phyloP scores from a whole-genome alignment of 2,329 filamentous ascomycete species.

The Venturia asperata region DNA sequence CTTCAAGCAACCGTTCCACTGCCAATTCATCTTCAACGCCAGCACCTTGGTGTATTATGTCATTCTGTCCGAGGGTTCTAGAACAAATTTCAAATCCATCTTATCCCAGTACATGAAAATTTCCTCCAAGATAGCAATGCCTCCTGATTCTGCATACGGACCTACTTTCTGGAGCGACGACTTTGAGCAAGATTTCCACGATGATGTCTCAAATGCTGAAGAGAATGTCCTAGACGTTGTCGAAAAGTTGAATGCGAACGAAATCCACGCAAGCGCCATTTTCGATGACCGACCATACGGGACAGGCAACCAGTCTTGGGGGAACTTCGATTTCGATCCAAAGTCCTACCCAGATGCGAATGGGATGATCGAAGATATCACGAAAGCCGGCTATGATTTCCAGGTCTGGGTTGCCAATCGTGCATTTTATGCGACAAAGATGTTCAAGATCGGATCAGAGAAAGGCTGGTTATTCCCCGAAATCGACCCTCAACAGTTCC shows the following conservation, averaged over 20 bases:
- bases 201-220: conserved; percentile 28
- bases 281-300: conserved; percentile 32
- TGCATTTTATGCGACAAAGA: conserved; percentile 29
- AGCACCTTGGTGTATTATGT: conserved; percentile 29
- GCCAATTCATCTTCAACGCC: conserved; percentile 29
- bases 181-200: conserved; percentile 32
- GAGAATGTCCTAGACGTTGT: conserved; percentile 33
- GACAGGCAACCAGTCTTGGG: conserved; percentile 29
- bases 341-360: conserved; percentile 29
- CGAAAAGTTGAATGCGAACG: conserved; percentile 28
- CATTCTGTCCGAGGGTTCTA: conserved; percentile 10
- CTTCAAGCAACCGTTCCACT: conserved; percentile 25
- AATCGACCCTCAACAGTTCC: conserved; percentile 26
- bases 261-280: conserved; percentile 30
- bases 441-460: conserved; percentile 28
- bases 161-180: conserved; percentile 34
- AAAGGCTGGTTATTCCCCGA: conserved; percentile 31
- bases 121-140: conserved; percentile 28
- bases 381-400: conserved; percentile 30
- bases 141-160: conserved; percentile 29
- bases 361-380: conserved; percentile 30
- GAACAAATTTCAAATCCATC: conserved; percentile 24
- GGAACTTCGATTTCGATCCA: conserved; percentile 35
- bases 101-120: conserved; percentile 28
- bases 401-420: conserved; percentile 35